Base-by-base conservation (phyloP, 352 stramenopile species). In the Pythium graminicola region DNA sequence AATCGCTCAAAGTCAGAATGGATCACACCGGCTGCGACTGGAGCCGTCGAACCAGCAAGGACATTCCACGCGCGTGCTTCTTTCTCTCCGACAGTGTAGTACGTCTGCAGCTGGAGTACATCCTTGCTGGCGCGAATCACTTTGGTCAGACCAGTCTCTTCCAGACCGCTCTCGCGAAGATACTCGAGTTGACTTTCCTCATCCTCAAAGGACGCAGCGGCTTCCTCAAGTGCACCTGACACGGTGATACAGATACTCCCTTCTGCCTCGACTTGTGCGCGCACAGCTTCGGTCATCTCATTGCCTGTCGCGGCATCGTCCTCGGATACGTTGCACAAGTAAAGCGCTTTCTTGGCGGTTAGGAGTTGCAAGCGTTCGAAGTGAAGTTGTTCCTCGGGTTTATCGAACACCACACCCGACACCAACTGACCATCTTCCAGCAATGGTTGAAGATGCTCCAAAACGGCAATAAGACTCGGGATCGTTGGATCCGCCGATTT, bases 291-390 rank as follows among this genome's bases (percentile, higher is more conserved):
- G 0, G 93, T 96, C 84, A 98, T 94, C 16, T 79, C 89, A 54
- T 98, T 98, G 16, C 95, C 95, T 7, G 54, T 78, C 0, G 91
- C 94, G 10, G 98, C 81, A 23, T 98, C 94, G 28, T 85, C 73
- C 64, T 98, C 93, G 28, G 89, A 96, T 24, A 99, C 95, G 69
- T 99, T 99, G 50, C 89, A 96, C 39, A 97, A 78, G 67, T 98
- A 99, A 53, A 99, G 91, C 46, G 97, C 96, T 49, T 95, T 95
- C 70, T 98, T 98, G 35, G 85, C 66, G 14, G 95, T 97, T 28
- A 95, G 58, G 7, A 95, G 57, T 62, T 94, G 79, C 33, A 96
- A 60, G 16, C 77, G 80, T 22, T 93, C 72, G 50, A 87, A 88
- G 56, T 90, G 77, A 11, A 89, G 26, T 40, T 96, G 85, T 48